Evolutionary conservation across 1,284 basidiomycete species (phyloP), one percentile per base, ranked within the genome.

Genomic region (Trichosporon faecale): DNA sequence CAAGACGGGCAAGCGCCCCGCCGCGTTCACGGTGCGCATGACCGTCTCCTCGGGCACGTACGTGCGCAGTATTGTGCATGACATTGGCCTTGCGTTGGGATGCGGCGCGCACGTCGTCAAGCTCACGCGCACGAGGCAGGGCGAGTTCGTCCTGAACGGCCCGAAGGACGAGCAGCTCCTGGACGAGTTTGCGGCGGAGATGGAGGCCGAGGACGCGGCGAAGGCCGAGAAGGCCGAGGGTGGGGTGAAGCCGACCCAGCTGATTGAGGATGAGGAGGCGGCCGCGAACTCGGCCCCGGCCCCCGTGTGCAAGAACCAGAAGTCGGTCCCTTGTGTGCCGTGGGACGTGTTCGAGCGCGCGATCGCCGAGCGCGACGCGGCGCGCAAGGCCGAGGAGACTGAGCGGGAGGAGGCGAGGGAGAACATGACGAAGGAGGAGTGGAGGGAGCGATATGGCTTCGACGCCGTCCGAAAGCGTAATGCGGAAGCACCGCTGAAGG

Each of bases 41-140:
- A 91, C 87, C 69, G 95, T 97, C 8, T 94, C 93, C 18, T 91
- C 91, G n/a, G 95, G 95, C 27, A 98, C 95, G n/a, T 98, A 98
- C 78, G 94, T 98, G 63, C 90, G 95, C 65, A 93, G 91, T 1
- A 90, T 97, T 74, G 91, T 94, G 61, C 94, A 98, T 80, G 95
- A 98, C 81, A 87, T 98, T 23, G 92, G 91, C 8, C 88, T 90
- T 73, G 88, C 89, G 0, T 81, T 98, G 25, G 92, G 90, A 1
- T 92, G 91, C 55, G 92, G 92, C 3, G 95, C 93, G 0, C 94
- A 95, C 80, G 94, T 98, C 66, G 93, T 95, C 64, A 92, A 91
- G 14, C 87, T 98, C 70, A 92, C 89, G 14, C 89, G 95, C 25
- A 90, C 90, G 21, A 88, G 91, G 44, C 94, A 98, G 86, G 93